Conservation (phyloP, 192 early-diverging fungal genomes). For the Coemansia reversa region DNA sequence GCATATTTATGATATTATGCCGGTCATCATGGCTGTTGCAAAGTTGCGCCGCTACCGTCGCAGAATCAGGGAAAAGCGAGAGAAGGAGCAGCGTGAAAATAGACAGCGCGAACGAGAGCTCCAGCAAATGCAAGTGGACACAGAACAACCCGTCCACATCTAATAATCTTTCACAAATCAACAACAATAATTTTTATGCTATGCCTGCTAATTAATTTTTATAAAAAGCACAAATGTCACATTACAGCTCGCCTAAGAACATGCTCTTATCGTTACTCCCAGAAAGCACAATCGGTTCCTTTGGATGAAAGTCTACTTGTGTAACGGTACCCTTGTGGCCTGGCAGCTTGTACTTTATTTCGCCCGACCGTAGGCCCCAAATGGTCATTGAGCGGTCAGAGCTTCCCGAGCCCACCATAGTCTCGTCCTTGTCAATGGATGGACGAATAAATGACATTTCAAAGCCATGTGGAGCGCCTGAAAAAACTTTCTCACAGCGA, state of each 20-base stretch:
- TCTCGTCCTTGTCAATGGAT: slow-evolving; percentile 83
- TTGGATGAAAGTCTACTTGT: slow-evolving; percentile 90
- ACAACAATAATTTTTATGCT: background rate
- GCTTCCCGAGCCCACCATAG: slow-evolving; percentile 79
- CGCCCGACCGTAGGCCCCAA: slow-evolving; percentile 76
- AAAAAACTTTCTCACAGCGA: slow-evolving; percentile 75
- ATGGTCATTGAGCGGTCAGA: slow-evolving; percentile 88
- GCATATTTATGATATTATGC: slow-evolving; percentile 56
- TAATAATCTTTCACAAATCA: background rate
- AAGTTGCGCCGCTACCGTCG: slow-evolving; percentile 48
- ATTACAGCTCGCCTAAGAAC: slow-evolving; percentile 78
- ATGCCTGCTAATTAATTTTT: background rate
- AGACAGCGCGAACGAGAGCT: slow-evolving; percentile 8
- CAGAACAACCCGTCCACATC: background rate
- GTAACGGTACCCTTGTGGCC: slow-evolving; percentile 95
- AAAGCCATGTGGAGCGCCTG: slow-evolving; percentile 90
- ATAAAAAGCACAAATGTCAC: background rate
- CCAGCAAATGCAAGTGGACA: slow-evolving; percentile 10
- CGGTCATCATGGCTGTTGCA: slow-evolving; percentile 42
- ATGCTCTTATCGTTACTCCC: slow-evolving; percentile 85
- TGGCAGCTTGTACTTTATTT: slow-evolving; percentile 90
- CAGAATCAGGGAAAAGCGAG: slow-evolving; percentile 38
- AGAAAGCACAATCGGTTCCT: slow-evolving; percentile 81
- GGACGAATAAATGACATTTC: slow-evolving; percentile 93
- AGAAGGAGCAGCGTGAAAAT: slow-evolving; percentile 15